Evolutionary conservation across 139 green algal species (phyloP), one percentile per base, ranked within the genome.

Genomic region (Micractinium sp.): DNA sequence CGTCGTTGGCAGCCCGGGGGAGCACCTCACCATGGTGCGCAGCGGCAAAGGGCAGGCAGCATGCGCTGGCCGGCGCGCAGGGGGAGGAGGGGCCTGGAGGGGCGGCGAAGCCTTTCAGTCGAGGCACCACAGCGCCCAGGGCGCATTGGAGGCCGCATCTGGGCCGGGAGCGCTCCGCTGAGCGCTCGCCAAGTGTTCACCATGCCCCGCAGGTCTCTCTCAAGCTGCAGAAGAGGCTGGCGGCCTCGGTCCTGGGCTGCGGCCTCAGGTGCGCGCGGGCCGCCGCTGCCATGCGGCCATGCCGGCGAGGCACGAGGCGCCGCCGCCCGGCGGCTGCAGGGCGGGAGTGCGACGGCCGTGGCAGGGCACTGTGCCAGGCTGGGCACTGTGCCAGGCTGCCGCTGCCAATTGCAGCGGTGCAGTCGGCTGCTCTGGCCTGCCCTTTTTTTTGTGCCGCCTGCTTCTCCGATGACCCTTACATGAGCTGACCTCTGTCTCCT

Each of bases 191-290:
- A 7, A 9, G 53, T 39, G 18, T 25, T 20, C 73, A 36, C 29
- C 35, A 29, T 23, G 39, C 76, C 31, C n/a, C 29, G 88, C 77
- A 83, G 98, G 97, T 99, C 89, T 96, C 94, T 18, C 95, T 99
- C n/a, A 98, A 98, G 95, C 93, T 99, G 84, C 97, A 99, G 94
- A 99, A 99, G 98, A 94, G 98, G 92, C 96, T 99, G 87, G 97
- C 98, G 79, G 95, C 98, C 73, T 97, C 95, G 77, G 96, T 99
- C 41, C 93, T 99, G 71, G 94, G 95, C 73, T 99, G 97, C 94
- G 98, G 98, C 85, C 90, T 94, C 90, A 92, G 96, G 79, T 99
- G 99, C 47, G 47, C 47, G 47, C 47, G 47, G 47, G 47, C 47
- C 47, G 47, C 47, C 47, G 47, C 47, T 5, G 47, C 47, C 93